phyloP scores from a whole-genome alignment of 345 rosid species.

The Barbarea vulgaris region DNA sequence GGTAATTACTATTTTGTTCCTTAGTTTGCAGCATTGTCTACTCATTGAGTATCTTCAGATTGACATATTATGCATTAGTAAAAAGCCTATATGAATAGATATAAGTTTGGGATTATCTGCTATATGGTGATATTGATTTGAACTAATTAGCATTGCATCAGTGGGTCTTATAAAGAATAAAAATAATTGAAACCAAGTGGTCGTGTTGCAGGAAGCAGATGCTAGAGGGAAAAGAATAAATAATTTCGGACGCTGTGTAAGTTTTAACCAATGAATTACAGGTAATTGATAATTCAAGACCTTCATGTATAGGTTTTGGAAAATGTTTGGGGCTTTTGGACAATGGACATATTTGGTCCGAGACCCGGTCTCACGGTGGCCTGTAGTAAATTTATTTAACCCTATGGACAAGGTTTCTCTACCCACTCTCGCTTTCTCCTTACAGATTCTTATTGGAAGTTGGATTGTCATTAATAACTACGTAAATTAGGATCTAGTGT shows the following conservation, averaged over 20 bases:
- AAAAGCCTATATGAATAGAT: neutral
- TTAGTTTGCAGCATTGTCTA: constrained; percentile 5
- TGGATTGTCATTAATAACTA: no score
- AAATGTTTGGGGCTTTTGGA: neutral
- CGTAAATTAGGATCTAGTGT: neutral
- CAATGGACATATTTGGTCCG: neutral
- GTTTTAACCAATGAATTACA: neutral
- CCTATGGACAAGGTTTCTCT: neutral
- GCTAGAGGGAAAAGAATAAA: neutral
- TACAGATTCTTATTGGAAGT: neutral
- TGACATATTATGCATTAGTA: neutral
- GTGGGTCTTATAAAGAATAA: neutral
- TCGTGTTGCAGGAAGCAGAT: constrained; percentile 11
- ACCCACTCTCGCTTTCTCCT: neutral
- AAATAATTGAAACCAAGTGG: neutral
- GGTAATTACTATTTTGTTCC: neutral
- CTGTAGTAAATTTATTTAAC: neutral
- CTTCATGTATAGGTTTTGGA: neutral
- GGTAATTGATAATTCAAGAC: neutral
- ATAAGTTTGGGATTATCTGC: neutral
- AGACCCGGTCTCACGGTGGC: neutral
- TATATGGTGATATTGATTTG: neutral
- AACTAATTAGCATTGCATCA: neutral
- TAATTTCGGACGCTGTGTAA: neutral
- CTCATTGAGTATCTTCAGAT: neutral